Evolutionary conservation across 805 yeast species (phyloP).

Genomic region (Saccharomycopsis sp.): DNA sequence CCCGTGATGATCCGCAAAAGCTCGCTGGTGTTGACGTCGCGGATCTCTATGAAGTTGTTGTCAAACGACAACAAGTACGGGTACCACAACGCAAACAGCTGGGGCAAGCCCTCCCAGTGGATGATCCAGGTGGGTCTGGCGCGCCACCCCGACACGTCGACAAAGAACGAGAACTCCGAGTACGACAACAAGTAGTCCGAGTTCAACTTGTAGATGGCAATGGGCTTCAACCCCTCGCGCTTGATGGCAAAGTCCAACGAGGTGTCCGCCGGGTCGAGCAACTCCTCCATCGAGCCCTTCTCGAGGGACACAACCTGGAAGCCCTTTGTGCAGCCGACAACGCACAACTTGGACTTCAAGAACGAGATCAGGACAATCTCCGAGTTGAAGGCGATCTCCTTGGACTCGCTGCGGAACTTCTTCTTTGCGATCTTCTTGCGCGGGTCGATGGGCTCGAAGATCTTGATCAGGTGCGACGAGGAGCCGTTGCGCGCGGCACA

Average conservation of each 20-base stretch:
- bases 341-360: constrained; percentile 75
- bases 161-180: constrained; percentile 89
- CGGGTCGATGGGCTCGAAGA: constrained; percentile 71
- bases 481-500: constrained; percentile 85
- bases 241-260: constrained; percentile 89
- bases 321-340: constrained; percentile 90
- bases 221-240: constrained; percentile 77
- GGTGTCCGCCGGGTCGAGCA: constrained; percentile 97
- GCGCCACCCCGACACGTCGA: constrained; percentile 94
- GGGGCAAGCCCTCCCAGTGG: constrained; percentile 96
- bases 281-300: constrained; percentile 44
- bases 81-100: constrained; percentile 85
- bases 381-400: constrained; percentile 74
- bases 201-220: constrained; percentile 85
- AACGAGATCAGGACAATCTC: constrained; percentile 92
- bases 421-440: constrained; percentile 56
- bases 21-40: constrained; percentile 85
- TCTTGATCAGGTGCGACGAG: constrained; percentile 63
- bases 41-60: constrained; percentile 79
- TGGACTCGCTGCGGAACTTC: constrained; percentile 57
- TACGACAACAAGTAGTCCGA: constrained; percentile 83
- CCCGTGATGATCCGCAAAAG: constrained; percentile 84
- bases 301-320: constrained; percentile 77
- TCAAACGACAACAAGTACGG: constrained; percentile 92
- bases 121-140: constrained; percentile 89